Evolutionary conservation across 2,329 filamentous ascomycete genomes (phyloP).

Genomic region (Pseudocercospora macadamiae): DNA sequence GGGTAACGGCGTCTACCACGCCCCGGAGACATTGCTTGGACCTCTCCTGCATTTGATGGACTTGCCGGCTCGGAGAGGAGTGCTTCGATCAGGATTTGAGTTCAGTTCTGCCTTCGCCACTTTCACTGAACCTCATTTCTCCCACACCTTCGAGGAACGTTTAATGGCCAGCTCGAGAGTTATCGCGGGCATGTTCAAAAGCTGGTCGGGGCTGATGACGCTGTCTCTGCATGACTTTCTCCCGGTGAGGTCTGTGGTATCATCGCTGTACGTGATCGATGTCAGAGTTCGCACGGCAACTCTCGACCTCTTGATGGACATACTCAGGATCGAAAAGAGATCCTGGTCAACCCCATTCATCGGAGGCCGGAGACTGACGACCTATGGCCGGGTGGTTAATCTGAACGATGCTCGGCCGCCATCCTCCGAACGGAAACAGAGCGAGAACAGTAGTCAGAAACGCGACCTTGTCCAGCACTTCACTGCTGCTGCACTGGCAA

Average conservation of each 20-base stretch:
- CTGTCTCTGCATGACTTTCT: slow-evolving; percentile 87
- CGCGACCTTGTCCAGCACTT: slow-evolving; percentile 90
- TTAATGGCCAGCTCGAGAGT: slow-evolving; percentile 88
- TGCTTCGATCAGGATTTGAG: slow-evolving; percentile 84
- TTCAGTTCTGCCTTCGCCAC: slow-evolving; percentile 83
- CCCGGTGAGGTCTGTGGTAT: slow-evolving; percentile 78
- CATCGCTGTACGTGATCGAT: slow-evolving; percentile 63
- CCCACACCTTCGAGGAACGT: slow-evolving; percentile 61
- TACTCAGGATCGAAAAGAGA: slow-evolving; percentile 86
- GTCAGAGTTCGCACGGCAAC: slow-evolving; percentile 70
- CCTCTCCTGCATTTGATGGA: slow-evolving; percentile 92
- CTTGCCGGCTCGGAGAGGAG: slow-evolving; percentile 76
- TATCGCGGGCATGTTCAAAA: slow-evolving; percentile 87
- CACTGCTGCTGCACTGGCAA: slow-evolving; percentile 81
- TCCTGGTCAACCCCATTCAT: slow-evolving; percentile 96
- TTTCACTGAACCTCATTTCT: slow-evolving; percentile 78
- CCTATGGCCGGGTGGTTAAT: slow-evolving; percentile 91
- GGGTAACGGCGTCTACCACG: slow-evolving; percentile 86
- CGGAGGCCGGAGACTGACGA: slow-evolving; percentile 87
- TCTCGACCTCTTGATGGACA: slow-evolving; percentile 82
- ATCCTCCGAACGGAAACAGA: slow-evolving; percentile 54
- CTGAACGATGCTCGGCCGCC: slow-evolving; percentile 65
- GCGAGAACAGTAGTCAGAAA: slow-evolving; percentile 63
- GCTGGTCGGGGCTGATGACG: slow-evolving; percentile 89
- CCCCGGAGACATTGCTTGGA: slow-evolving; percentile 82